A percentile compares a stretch with the other conserved stretches of the same genome.
Conservation (phyloP, 441 rosid species). For the Populus hybrid region DNA sequence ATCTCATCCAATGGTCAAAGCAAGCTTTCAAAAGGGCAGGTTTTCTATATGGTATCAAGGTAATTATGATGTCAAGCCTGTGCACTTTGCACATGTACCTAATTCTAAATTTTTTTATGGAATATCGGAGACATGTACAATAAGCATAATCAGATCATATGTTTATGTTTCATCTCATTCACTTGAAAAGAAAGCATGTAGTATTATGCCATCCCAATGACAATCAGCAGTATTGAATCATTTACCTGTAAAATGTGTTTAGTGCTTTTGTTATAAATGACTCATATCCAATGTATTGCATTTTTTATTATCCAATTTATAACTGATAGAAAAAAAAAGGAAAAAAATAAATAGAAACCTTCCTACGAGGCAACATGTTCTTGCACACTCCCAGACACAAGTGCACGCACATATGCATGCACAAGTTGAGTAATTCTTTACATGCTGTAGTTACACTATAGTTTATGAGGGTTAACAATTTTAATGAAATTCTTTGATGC, state of each 20-base stretch:
- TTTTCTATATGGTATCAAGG: too few species aligned
- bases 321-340: background rate
- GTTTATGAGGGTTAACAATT: background rate
- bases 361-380: too few species aligned
- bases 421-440: too few species aligned
- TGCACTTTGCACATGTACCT: too few species aligned
- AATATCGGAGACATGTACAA: too few species aligned
- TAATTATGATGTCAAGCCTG: too few species aligned
- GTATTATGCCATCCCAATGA: background rate
- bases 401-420: too few species aligned
- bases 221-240: background rate
- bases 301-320: background rate
- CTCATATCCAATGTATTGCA: background rate
- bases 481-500: background rate
- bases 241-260: background rate
- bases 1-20: too few species aligned
- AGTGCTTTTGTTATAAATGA: background rate
- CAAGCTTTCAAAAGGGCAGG: too few species aligned
- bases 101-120: too few species aligned
- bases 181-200: background rate
- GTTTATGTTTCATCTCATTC: background rate
- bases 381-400: too few species aligned
- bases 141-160: background rate
- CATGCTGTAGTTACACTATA: too few species aligned
- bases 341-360: background rate